Conservation (phyloP, 306 rosid species). For the Vigna hirtella region DNA sequence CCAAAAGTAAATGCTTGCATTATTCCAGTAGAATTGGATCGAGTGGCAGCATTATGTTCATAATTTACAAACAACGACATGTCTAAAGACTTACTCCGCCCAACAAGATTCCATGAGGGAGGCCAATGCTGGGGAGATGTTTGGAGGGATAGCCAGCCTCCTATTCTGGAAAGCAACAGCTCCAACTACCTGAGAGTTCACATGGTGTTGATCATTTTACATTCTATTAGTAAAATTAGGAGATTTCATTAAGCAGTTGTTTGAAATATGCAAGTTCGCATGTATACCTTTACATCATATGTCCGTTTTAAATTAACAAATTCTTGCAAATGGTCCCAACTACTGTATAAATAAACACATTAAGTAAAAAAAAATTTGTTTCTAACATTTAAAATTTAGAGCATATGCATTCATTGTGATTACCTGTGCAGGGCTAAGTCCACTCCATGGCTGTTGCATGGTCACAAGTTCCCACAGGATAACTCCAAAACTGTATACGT, state of each 20-base stretch:
- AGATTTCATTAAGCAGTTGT: conserved; percentile 36
- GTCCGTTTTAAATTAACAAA: conserved; percentile 27
- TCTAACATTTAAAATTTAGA: conserved; percentile 29
- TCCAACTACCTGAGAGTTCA: conserved; percentile 83
- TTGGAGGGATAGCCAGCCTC: conserved; percentile 76
- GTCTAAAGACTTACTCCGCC: conserved; percentile 76
- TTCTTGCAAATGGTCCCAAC: conserved; percentile 42
- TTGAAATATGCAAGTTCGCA: conserved; percentile 34
- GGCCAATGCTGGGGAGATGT: conserved; percentile 72
- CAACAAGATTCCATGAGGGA: conserved; percentile 97
- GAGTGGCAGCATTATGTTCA: conserved; percentile 6
- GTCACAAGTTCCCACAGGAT: conserved; percentile 94
- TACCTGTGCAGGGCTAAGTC: conserved; percentile 94
- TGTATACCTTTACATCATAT: conserved; percentile 7
- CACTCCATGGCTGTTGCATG: conserved; percentile 95
- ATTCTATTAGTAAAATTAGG: background rate
- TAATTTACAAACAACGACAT: background rate
- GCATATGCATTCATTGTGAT: conserved; percentile 27
- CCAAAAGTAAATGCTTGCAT: background rate
- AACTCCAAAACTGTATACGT: conserved; percentile 93
- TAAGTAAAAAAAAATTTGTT: conserved; percentile 31
- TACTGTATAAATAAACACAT: conserved; percentile 33
- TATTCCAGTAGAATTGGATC: conserved; percentile 26
- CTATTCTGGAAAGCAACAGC: conserved; percentile 97
- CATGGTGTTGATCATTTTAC: conserved; percentile 25